phyloP scores from a whole-genome alignment of 2,329 filamentous ascomycete genomes.

The Penicillium sp. region DNA sequence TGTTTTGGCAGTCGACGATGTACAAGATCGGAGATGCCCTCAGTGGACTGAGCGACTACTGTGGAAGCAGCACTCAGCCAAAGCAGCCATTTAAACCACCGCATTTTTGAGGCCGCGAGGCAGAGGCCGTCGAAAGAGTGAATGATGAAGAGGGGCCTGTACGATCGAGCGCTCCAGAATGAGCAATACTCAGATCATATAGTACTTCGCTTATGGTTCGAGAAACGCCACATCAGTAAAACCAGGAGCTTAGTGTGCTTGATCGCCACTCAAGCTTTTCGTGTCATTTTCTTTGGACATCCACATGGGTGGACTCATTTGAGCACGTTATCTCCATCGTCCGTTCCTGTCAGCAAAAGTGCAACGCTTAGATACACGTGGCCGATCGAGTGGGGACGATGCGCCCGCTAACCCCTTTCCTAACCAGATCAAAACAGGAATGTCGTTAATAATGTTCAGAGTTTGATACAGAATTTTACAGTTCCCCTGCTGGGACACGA shows the following conservation, averaged over 20 bases:
- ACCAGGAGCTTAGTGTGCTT: background rate
- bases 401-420: background rate
- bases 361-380: background rate
- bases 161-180: background rate
- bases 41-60: conserved; percentile 19
- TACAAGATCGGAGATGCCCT: conserved; percentile 28
- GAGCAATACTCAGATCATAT: background rate
- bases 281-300: background rate
- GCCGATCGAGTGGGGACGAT: background rate
- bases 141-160: background rate
- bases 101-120: conserved; percentile 7
- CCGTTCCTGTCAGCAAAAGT: background rate
- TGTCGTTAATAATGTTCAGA: background rate
- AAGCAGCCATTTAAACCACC: conserved; percentile 14
- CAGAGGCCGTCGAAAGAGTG: background rate
- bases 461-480: background rate
- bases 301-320: background rate
- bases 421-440: background rate
- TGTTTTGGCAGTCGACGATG: conserved; percentile 30
- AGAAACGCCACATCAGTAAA: background rate
- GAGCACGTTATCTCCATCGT: background rate
- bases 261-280: background rate
- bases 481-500: background rate
- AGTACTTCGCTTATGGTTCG: background rate
- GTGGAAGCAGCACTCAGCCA: conserved; percentile 12